A percentile compares a stretch with the other conserved stretches of the same genome.
Evolutionary conservation across 768 basidiomycete species (phyloP).

Genomic region (Strobilomyces dryophilus): DNA sequence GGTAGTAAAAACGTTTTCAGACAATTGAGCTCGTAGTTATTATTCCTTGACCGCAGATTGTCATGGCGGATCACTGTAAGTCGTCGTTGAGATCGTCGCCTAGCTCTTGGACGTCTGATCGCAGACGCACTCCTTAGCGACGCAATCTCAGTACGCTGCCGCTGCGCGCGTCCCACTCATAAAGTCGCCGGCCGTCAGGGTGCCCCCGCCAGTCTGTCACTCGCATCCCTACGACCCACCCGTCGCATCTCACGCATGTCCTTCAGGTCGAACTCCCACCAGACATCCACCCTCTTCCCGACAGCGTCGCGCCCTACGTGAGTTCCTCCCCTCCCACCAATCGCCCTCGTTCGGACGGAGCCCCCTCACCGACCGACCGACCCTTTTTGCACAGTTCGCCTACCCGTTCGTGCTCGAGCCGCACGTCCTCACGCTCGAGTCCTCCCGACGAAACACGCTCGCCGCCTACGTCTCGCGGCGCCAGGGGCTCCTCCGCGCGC

Average conservation of each 20-base stretch:
- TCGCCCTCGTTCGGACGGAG: neutral
- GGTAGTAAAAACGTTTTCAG: slow-evolving; percentile 87
- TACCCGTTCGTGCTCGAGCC: slow-evolving; percentile 94
- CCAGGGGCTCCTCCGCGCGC: slow-evolving; percentile 62
- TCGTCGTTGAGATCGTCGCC: slow-evolving; percentile 6
- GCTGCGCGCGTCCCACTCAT: slow-evolving; percentile 79
- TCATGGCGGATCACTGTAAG: slow-evolving; percentile 24
- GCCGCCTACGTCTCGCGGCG: slow-evolving; percentile 62
- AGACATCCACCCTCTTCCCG: slow-evolving; percentile 93
- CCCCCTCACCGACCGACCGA: slow-evolving; percentile 6
- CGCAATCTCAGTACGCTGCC: slow-evolving; percentile 70
- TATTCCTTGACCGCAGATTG: neutral
- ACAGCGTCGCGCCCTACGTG: slow-evolving; percentile 86
- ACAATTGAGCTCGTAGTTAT: slow-evolving; percentile 16
- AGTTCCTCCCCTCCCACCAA: too few species aligned
- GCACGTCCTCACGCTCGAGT: slow-evolving; percentile 73
- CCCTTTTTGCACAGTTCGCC: too few species aligned
- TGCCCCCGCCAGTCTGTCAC: slow-evolving; percentile 45
- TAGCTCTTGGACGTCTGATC: slow-evolving; percentile 1
- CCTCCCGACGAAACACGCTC: slow-evolving; percentile 64
- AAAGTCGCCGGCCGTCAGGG: slow-evolving; percentile 85
- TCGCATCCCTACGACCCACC: too few species aligned
- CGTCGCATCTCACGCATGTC: neutral
- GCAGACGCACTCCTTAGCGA: slow-evolving; percentile 3
- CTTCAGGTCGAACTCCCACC: slow-evolving; percentile 76